Evolutionary conservation across 2,329 filamentous ascomycete species (phyloP), one percentile per base, ranked within the genome.

Genomic region (Cordyceps pruinosa): DNA sequence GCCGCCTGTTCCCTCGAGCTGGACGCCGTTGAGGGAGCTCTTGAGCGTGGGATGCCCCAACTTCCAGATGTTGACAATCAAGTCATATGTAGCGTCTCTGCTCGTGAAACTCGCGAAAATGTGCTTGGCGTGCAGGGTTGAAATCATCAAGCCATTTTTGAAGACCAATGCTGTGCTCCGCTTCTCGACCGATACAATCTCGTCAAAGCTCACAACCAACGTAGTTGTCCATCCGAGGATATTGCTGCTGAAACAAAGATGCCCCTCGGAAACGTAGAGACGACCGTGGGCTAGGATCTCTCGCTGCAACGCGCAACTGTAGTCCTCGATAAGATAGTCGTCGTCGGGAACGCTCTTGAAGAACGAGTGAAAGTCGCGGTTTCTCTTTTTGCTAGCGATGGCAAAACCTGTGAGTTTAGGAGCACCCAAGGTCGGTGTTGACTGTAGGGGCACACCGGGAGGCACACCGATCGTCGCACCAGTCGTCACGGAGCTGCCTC

Each of bases 181-280:
- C 75, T 97, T 97, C 73, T 99, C 94, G 8, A 99, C 89, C 1
- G 93, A 91, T 21, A 97, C 90, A 58, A 99, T 90, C 71, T 99
- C 94, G 68, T 99, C 94, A 69, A 99, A 99, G 70, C 91, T 95
- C 76, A 99, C 96, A 53, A 99, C 93, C 42, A 99, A 77, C 1
- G 94, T 99, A 0, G 94, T 99, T 23, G 95, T 89, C 94, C 94
- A 99, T 55, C 94, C 94, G 47, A 99, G 83, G 63, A 99, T 99
- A 69, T 99, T 99, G 77, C 94, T 97, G 66, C 92, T 97, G 73
- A 99, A 99, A 76, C 94, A 99, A 47, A 99, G 84, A 69, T 99
- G 93, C 12, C 93, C 92, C 73, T 99, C 94, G 0, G 94, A 97
- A 42, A 99, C 90, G 67, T 99, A 99, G 15, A 99, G 80, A 41